These are phyloP conservation scores for Mucor mucedo DNA, from an alignment of 371 early-diverging fungal genomes.

Conservation along the genomic window DNA sequence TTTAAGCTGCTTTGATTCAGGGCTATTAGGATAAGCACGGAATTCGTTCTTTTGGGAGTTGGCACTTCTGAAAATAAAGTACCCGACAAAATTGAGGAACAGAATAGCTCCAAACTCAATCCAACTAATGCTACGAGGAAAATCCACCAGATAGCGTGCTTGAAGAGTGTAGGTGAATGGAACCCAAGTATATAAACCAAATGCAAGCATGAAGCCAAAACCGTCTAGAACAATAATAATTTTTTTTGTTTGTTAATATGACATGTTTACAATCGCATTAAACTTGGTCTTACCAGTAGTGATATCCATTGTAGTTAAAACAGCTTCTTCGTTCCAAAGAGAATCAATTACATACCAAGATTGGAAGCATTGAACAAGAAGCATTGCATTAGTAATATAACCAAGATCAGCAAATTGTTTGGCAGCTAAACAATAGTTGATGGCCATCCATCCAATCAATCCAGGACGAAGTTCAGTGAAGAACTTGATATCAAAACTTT, in stretches of 20 bases:
- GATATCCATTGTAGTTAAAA: constrained; percentile 95
- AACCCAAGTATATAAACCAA: constrained; percentile 90
- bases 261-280: neutral
- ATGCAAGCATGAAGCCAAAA: constrained; percentile 93
- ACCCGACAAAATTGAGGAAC: constrained; percentile 70
- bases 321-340: constrained; percentile 78
- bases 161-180: constrained; percentile 92
- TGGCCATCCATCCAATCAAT: constrained; percentile 81
- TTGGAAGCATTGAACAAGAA: constrained; percentile 76
- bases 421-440: constrained; percentile 78
- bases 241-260: neutral
- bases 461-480: constrained; percentile 93
- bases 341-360: constrained; percentile 87
- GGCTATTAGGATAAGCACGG: constrained; percentile 75
- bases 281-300: constrained; percentile 54
- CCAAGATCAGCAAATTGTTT: constrained; percentile 76
- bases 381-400: constrained; percentile 79
- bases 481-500: constrained; percentile 90
- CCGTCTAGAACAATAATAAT: constrained; percentile 65
- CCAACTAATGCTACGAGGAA: constrained; percentile 65
- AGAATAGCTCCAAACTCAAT: constrained; percentile 56
- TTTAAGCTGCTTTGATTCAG: constrained; percentile 75
- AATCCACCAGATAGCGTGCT: constrained; percentile 82
- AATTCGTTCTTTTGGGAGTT: constrained; percentile 94
- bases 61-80: constrained; percentile 86